These are phyloP conservation scores for Amanita exitialis DNA, from an alignment of 768 basidiomycete species.

Conservation along the genomic window DNA sequence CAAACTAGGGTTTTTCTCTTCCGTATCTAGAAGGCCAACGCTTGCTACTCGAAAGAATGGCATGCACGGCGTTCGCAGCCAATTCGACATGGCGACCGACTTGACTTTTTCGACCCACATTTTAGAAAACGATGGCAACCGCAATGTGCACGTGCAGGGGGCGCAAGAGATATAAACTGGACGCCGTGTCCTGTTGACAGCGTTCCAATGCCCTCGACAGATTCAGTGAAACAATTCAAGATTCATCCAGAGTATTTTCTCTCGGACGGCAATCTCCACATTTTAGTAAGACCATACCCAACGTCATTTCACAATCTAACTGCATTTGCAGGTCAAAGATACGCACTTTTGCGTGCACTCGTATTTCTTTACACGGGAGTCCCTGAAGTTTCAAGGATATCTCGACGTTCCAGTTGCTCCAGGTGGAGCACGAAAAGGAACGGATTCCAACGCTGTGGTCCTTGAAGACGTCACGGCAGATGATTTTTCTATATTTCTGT, in stretches of 20 bases:
- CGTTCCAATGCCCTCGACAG: not conserved
- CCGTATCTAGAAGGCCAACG: too few species aligned
- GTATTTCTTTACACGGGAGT: conserved; percentile 58
- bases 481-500: conserved; percentile 38
- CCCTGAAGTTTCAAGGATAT: conserved; percentile 30
- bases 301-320: not conserved
- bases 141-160: not conserved
- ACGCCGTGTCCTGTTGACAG: not conserved
- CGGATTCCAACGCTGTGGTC: conserved; percentile 32
- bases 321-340: conserved; percentile 38
- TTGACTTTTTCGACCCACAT: too few species aligned
- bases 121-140: too few species aligned
- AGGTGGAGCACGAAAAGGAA: conserved; percentile 23
- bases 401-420: conserved; percentile 21
- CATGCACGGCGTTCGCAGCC: too few species aligned
- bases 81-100: too few species aligned
- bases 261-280: conserved; percentile 39
- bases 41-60: too few species aligned
- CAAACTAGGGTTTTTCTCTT: too few species aligned
- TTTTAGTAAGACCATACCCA: conserved; percentile 29
- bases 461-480: conserved; percentile 22
- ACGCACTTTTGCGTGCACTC: conserved; percentile 47
- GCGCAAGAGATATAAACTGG: not conserved
- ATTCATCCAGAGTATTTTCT: conserved; percentile 38
- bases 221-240: conserved; percentile 9